A percentile compares a stretch with the other conserved stretches of the same genome.
phyloP scores from a whole-genome alignment of 768 basidiomycete genomes.

The Amanita brunnescens region DNA sequence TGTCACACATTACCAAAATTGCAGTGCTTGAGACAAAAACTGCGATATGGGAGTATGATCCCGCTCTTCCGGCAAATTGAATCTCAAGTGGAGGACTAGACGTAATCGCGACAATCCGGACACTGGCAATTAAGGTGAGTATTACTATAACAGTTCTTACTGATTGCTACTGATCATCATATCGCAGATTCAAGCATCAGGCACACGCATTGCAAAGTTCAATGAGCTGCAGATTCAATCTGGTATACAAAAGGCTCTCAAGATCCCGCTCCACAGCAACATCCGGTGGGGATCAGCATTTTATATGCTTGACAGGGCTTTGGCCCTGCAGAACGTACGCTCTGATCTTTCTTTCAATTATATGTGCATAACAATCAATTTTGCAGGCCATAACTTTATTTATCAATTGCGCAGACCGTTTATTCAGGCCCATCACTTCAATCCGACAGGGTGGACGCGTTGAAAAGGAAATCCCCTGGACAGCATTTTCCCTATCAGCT shows the following conservation, averaged over 20 bases:
- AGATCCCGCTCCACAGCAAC: conserved; percentile 16
- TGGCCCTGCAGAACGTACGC: conserved; percentile 10
- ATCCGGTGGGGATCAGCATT: conserved; percentile 16
- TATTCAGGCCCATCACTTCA: not conserved
- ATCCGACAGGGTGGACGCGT: not conserved
- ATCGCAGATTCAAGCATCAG: not conserved
- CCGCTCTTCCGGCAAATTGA: conserved; percentile 12
- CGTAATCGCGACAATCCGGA: too few relatives aligned
- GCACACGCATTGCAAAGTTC: not conserved
- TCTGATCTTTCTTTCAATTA: too few relatives aligned
- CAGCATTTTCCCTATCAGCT: not conserved
- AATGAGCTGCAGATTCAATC: conserved; percentile 10
- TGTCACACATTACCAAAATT: too few relatives aligned
- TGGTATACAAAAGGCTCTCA: conserved; percentile 8
- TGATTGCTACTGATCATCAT: too few relatives aligned
- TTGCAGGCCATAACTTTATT: not conserved
- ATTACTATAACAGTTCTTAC: not conserved
- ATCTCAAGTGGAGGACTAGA: conserved; percentile 8
- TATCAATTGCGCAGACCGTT: not conserved
- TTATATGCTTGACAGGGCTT: conserved; percentile 13
- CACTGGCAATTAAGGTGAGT: not conserved
- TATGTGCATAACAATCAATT: too few relatives aligned
- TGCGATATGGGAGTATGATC: conserved; percentile 28
- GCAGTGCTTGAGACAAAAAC: conserved; percentile 17
- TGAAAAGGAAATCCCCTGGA: not conserved